Conservation (phyloP, 164 flowering plant species). For the Annona squamosa region DNA sequence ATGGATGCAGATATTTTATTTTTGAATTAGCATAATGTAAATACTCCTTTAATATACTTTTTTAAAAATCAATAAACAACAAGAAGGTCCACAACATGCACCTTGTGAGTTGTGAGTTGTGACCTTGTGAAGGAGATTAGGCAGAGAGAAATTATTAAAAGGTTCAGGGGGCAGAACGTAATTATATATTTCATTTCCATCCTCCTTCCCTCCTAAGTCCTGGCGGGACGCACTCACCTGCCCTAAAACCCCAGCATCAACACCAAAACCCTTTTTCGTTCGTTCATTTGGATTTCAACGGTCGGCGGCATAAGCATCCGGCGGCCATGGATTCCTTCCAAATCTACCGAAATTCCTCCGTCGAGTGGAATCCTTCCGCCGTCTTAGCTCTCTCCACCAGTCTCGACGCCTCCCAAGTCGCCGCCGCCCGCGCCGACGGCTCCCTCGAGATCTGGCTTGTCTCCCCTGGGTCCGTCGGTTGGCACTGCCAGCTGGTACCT, state of each 20-base stretch:
- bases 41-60: too few species aligned
- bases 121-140: too few species aligned
- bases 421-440: constrained; percentile 93
- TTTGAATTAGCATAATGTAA: too few species aligned
- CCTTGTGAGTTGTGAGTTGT: too few species aligned
- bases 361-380: constrained; percentile 86
- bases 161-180: too few species aligned
- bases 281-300: not conserved
- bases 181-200: too few species aligned
- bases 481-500: constrained; percentile 93
- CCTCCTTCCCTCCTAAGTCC: too few species aligned
- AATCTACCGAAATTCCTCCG: constrained; percentile 34
- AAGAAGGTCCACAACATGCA: too few species aligned
- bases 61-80: too few species aligned
- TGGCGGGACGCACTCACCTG: not conserved
- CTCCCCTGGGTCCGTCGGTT: constrained; percentile 86
- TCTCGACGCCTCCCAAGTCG: constrained; percentile 71
- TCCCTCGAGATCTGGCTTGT: constrained; percentile 95
- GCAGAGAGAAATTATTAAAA: too few species aligned
- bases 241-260: not conserved
- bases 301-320: not conserved
- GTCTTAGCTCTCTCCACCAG: constrained; percentile 83
- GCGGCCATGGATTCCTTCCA: constrained; percentile 22
- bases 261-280: not conserved
- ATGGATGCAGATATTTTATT: too few species aligned